Conservation (phyloP, 257 asterid genomes). For the Asclepias syriaca region DNA sequence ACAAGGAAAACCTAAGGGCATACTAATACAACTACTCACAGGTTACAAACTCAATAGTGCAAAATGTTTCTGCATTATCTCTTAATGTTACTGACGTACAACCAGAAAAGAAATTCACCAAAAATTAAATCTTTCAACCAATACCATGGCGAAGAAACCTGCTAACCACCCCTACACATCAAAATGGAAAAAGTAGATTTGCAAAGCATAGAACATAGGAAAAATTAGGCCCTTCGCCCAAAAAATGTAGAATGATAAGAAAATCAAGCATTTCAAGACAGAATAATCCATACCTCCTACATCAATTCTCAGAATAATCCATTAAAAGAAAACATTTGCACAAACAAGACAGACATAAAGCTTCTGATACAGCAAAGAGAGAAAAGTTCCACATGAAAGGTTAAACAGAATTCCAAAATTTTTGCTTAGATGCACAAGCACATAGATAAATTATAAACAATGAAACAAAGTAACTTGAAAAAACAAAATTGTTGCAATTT, state of each 20-base stretch:
- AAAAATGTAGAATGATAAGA: neutral
- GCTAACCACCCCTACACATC: constrained; percentile 14
- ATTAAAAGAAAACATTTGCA: neutral
- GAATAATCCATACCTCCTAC: neutral
- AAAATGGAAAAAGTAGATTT: neutral
- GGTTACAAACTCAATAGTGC: neutral
- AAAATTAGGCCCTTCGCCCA: neutral
- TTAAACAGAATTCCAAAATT: neutral
- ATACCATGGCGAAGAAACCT: neutral
- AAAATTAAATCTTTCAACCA: constrained; percentile 5
- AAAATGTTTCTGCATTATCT: neutral
- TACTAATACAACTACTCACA: neutral
- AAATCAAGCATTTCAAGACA: neutral
- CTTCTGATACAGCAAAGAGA: neutral
- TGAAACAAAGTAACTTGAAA: neutral
- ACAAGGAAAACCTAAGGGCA: neutral
- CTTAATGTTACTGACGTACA: neutral
- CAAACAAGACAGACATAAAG: neutral
- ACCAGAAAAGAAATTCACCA: neutral
- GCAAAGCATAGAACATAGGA: neutral
- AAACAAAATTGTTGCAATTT: neutral
- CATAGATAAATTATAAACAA: neutral
- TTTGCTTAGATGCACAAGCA: neutral
- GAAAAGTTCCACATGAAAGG: neutral
- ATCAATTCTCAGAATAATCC: neutral